Conservation (phyloP, 805 yeast genomes). For the Crinitomyces ghanaensis region DNA sequence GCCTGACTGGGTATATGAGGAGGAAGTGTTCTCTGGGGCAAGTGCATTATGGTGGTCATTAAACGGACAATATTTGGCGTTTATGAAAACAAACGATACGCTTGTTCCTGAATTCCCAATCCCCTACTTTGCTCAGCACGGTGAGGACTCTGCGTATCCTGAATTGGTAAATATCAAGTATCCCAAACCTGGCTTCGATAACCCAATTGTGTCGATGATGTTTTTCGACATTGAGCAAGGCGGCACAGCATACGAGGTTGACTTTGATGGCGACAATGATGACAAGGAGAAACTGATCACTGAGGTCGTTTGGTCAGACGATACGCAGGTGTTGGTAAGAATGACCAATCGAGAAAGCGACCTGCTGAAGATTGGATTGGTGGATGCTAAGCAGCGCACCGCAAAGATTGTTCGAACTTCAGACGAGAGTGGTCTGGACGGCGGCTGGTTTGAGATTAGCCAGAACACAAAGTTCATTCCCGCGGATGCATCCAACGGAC, state of each 20-base stretch:
- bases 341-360: constrained; percentile 60
- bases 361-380: constrained; percentile 42
- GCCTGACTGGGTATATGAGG: constrained; percentile 94
- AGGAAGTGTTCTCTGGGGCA: constrained; percentile 66
- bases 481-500: constrained; percentile 31
- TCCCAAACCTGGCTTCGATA: constrained; percentile 74
- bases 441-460: constrained; percentile 70
- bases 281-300: constrained; percentile 42
- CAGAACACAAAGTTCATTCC: constrained; percentile 54
- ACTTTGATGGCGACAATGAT: constrained; percentile 31
- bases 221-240: constrained; percentile 32
- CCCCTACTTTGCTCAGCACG: constrained; percentile 54
- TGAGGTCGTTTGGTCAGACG: constrained; percentile 63
- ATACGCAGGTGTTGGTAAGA: constrained; percentile 38
- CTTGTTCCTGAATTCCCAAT: constrained; percentile 60
- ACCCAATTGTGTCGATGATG: constrained; percentile 52
- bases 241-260: constrained; percentile 17
- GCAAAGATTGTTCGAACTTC: constrained; percentile 39
- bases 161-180: constrained; percentile 52
- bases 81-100: constrained; percentile 61
- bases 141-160: constrained; percentile 36
- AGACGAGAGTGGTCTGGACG: constrained; percentile 31
- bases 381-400: constrained; percentile 32
- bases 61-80: constrained; percentile 50
- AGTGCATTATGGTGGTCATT: constrained; percentile 85